Evolutionary conservation across 768 basidiomycete genomes (phyloP).

Genomic region (Coprinopsis marcescibilis): DNA sequence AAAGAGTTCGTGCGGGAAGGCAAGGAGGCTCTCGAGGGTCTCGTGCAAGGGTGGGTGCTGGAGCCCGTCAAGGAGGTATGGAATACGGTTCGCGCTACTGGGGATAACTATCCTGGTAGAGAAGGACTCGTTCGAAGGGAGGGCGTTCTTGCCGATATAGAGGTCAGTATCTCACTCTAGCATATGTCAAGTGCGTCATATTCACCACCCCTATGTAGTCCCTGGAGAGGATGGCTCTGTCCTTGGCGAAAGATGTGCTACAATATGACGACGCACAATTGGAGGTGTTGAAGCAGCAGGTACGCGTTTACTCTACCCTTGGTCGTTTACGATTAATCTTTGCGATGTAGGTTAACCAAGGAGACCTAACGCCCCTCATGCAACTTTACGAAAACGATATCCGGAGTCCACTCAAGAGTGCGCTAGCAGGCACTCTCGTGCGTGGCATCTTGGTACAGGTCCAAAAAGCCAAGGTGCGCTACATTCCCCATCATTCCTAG

Average conservation of each 20-base stretch:
- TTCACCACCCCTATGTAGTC: constrained; percentile 43
- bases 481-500: background rate
- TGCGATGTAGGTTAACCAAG: constrained; percentile 68
- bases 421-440: constrained; percentile 72
- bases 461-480: constrained; percentile 84
- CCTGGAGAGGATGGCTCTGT: constrained; percentile 86
- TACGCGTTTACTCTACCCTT: too few species aligned
- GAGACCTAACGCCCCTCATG: constrained; percentile 84
- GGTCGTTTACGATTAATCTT: too few species aligned
- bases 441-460: constrained; percentile 87
- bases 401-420: constrained; percentile 78
- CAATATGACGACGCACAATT: constrained; percentile 58
- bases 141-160: constrained; percentile 79
- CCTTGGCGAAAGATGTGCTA: constrained; percentile 78
- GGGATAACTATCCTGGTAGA: constrained; percentile 49
- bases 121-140: constrained; percentile 74
- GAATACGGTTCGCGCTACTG: constrained; percentile 64
- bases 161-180: constrained; percentile 39
- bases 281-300: constrained; percentile 52
- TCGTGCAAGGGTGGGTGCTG: constrained; percentile 78
- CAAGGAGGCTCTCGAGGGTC: constrained; percentile 56
- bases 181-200: background rate
- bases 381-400: constrained; percentile 90
- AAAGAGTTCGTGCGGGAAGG: constrained; percentile 48
- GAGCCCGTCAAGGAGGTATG: constrained; percentile 81